These are phyloP conservation scores for Auriscalpium vulgare DNA, from an alignment of 768 basidiomycete species.

Conservation along the genomic window DNA sequence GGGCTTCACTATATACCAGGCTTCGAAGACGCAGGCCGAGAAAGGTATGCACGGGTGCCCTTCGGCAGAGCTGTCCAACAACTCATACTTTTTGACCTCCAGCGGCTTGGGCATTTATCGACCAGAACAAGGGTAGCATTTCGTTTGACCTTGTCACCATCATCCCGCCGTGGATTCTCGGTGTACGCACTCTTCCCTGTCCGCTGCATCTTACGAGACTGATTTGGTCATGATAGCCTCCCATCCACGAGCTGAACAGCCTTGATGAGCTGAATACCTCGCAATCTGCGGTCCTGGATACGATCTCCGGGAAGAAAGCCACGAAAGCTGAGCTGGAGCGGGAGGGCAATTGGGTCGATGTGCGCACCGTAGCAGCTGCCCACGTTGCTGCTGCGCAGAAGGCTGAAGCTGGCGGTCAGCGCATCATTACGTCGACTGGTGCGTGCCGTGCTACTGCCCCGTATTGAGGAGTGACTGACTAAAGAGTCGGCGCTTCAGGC, in stretches of 20 bases:
- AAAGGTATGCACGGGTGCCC: constrained; percentile 17
- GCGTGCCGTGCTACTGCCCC: background rate
- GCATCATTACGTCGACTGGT: background rate
- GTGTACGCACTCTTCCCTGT: background rate
- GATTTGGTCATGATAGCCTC: background rate
- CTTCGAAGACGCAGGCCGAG: constrained; percentile 29
- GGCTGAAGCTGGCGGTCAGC: background rate
- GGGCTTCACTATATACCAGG: constrained; percentile 18
- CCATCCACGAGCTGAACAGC: background rate
- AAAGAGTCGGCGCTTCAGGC: background rate
- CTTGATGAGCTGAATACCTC: background rate
- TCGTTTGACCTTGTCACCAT: constrained; percentile 27
- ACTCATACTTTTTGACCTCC: background rate
- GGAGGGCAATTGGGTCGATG: background rate
- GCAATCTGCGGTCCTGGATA: background rate
- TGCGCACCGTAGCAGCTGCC: background rate
- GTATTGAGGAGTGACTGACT: too few relatives aligned
- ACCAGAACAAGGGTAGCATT: constrained; percentile 18
- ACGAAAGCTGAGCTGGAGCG: background rate
- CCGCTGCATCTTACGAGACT: background rate
- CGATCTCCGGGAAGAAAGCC: background rate
- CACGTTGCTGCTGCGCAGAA: background rate
- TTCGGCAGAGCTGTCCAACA: background rate
- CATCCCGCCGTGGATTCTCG: constrained; percentile 22
- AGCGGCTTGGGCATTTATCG: constrained; percentile 28